Evolutionary conservation across 495 filamentous ascomycete genomes (phyloP).

Genomic region (Xylaria castorea): DNA sequence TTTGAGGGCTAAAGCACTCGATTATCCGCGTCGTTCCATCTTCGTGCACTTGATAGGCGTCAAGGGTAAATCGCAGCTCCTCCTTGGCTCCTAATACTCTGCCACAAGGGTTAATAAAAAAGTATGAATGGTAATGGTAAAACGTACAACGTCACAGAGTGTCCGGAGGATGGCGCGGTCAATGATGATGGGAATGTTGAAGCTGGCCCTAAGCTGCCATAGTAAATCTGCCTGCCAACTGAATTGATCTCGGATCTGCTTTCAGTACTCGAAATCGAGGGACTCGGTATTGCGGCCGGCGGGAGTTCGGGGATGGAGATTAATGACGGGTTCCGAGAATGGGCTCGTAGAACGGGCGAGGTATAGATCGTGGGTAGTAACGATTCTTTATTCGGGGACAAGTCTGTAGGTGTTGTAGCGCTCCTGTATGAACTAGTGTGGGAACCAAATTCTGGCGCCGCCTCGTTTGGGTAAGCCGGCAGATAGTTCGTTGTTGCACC

Average conservation of each 20-base stretch:
- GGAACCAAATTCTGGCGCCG: not conserved
- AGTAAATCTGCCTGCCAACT: not conserved
- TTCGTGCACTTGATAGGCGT: slow-evolving; percentile 4
- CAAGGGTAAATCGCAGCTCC: slow-evolving; percentile 7
- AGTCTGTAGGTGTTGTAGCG: not conserved
- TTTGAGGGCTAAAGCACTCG: not conserved
- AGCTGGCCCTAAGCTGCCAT: not conserved
- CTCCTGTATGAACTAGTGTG: not conserved
- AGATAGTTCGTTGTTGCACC: not conserved
- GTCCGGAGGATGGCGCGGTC: not conserved
- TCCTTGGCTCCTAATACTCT: not conserved
- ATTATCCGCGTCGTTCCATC: not conserved
- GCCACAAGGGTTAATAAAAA: not conserved
- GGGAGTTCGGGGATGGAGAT: slow-evolving; percentile 35
- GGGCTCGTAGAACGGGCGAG: slow-evolving; percentile 30
- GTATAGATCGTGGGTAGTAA: slow-evolving; percentile 11
- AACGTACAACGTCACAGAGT: slow-evolving; percentile 2
- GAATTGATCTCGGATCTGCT: not conserved
- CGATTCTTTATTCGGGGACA: not conserved
- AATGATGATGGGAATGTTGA: not conserved
- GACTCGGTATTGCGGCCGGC: slow-evolving; percentile 15
- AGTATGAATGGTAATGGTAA: not conserved
- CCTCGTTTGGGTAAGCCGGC: not conserved
- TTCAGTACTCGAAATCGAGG: not conserved
- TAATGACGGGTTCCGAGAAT: slow-evolving; percentile 27